phyloP scores from a whole-genome alignment of 1,139 yeast genomes.

The Kodamaea sp. region DNA sequence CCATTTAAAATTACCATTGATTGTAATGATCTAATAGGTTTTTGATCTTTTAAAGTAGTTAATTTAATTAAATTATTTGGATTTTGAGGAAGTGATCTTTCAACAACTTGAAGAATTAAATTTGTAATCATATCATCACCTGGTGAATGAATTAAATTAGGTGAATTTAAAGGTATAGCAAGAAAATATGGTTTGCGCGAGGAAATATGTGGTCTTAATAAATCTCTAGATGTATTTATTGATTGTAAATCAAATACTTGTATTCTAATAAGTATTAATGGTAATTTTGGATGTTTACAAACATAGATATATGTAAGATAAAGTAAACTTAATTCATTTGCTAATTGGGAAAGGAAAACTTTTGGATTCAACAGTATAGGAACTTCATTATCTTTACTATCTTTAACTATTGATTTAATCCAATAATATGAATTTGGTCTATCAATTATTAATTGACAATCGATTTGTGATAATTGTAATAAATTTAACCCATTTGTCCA shows the following conservation, averaged over 20 bases:
- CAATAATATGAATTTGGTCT: conserved; percentile 52
- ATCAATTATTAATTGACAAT: conserved; percentile 60
- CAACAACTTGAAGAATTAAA: conserved; percentile 57
- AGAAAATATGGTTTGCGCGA: conserved; percentile 61
- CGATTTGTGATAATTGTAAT: conserved; percentile 69
- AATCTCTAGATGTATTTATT: conserved; percentile 14
- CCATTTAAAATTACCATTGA: conserved; percentile 58
- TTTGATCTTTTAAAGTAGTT: conserved; percentile 27
- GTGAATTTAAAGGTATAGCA: conserved; percentile 66
- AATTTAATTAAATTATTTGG: conserved; percentile 28
- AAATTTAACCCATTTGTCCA: conserved; percentile 66
- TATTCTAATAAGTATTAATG: conserved; percentile 57
- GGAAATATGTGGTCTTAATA: conserved; percentile 36
- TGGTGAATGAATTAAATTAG: conserved; percentile 60
- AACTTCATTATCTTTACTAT: conserved; percentile 31
- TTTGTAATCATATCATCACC: conserved; percentile 45
- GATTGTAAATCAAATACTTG: conserved; percentile 61
- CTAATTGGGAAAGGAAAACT: conserved; percentile 45
- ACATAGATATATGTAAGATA: conserved; percentile 60
- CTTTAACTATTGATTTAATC: conserved; percentile 54
- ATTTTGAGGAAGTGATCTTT: conserved; percentile 46
- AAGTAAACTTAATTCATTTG: conserved; percentile 44
- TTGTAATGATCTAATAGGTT: conserved; percentile 52
- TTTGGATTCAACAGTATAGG: conserved; percentile 41
- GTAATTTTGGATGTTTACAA: conserved; percentile 62